These are phyloP conservation scores for Guadua angustifolia DNA, from an alignment of 176 grass and related monocot genomes.

Conservation along the genomic window DNA sequence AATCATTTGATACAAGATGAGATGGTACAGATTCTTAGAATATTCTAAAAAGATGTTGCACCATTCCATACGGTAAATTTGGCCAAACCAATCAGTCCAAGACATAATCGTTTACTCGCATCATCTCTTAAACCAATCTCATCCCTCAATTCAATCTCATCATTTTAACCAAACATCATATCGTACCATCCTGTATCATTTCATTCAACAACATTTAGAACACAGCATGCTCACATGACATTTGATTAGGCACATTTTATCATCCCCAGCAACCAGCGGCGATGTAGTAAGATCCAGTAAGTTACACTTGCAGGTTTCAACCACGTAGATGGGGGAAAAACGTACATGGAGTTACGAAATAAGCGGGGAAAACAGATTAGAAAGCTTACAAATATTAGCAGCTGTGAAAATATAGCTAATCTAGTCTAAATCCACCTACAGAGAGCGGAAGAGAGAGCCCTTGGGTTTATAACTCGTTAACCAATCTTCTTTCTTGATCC, in stretches of 20 bases:
- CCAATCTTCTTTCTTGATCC: conserved; percentile 50
- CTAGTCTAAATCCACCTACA: conserved; percentile 38
- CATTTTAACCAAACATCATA: too few species aligned
- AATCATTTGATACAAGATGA: too few species aligned
- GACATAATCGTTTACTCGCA: too few species aligned
- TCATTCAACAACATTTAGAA: neutral
- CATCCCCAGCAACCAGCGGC: neutral
- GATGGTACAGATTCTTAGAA: too few species aligned
- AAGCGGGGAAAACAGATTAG: neutral
- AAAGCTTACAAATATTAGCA: neutral
- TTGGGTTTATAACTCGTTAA: conserved; percentile 54
- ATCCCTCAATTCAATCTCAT: too few species aligned
- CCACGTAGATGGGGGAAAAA: too few species aligned
- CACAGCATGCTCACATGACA: neutral
- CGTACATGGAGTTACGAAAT: neutral
- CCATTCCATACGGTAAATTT: too few species aligned
- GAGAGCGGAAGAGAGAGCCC: neutral
- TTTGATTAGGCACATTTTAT: neutral
- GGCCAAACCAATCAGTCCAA: too few species aligned
- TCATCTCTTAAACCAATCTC: too few species aligned
- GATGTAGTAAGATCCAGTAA: neutral
- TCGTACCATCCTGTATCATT: too few species aligned
- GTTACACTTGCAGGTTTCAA: neutral
- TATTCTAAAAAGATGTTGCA: too few species aligned
- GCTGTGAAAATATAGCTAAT: conserved; percentile 28